Base-by-base conservation (phyloP, 2,329 filamentous ascomycete species). In the Fulvia fulva region DNA sequence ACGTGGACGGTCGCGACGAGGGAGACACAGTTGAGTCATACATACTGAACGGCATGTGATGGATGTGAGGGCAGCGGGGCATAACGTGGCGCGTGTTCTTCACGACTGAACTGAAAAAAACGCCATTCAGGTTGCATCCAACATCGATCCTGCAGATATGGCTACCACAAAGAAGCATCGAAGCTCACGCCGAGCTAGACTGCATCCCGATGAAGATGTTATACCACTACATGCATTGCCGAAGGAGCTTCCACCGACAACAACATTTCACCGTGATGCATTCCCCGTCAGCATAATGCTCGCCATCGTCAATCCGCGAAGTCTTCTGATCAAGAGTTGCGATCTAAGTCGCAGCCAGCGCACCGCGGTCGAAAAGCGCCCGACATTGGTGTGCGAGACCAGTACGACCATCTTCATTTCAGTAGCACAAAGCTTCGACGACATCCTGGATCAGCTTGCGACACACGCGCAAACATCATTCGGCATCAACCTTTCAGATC, bases 21-120 rank as follows among this genome's bases (percentile, higher is more conserved):
- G 55, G 1, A 26, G 55, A 19, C 23, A 47, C 26, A 57, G 55
- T 28, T 56, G 47, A 56, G 26, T n/a, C 9, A 50, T 14, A 12
- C 16, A 19, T 7, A 50, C 14, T 47, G 25, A 47, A 47, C 44
- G 44, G 14, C 8, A 47, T 23, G 25, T 47, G 44, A 47, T 16
- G n/a, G n/a, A n/a, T n/a, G n/a, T n/a, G n/a, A n/a, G n/a, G n/a
- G 16, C 3, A 34, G 30, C 30, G 30, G 9, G 11, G 16, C 30
- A 34, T 41, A 7, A 19, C 2, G 37, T 5, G 16, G 37, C 37
- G 37, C 37, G 37, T 19, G n/a, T 2, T 1, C 37, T 16, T n/a
- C 14, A 3, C 14, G 3, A 16, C 37, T 19, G 37, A 41, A 9
- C 30, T 34, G 30, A 34, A 34, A 9, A 34, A 34, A 34, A 14